A percentile compares a stretch with the other conserved stretches of the same genome.
Conservation (phyloP, 2,329 filamentous ascomycete species). For the Aspergillus texensis region DNA sequence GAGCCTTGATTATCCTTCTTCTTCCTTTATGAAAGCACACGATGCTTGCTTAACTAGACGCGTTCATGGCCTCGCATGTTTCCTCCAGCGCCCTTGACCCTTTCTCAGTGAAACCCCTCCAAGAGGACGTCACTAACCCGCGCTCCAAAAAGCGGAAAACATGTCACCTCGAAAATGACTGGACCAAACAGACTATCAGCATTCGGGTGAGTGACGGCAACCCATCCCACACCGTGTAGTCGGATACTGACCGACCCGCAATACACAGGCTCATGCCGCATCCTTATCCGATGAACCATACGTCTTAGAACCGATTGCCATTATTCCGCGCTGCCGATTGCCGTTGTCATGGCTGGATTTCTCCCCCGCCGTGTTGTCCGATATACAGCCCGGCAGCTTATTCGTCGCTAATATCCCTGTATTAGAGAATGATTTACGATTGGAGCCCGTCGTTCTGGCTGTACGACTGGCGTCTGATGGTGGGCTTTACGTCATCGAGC, state of each 20-base stretch:
- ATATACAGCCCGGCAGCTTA: conserved; percentile 37
- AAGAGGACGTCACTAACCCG: conserved; percentile 23
- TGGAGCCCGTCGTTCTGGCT: conserved; percentile 31
- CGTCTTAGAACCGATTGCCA: conserved; percentile 38
- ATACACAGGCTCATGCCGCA: conserved; percentile 36
- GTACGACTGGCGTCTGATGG: conserved; percentile 34
- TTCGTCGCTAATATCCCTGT: conserved; percentile 42
- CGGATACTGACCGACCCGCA: conserved; percentile 1
- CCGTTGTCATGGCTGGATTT: conserved; percentile 45
- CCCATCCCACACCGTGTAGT: neutral
- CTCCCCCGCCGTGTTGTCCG: conserved; percentile 24
- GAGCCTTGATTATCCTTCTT: neutral
- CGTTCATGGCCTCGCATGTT: conserved; percentile 42
- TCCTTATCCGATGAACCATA: conserved; percentile 39
- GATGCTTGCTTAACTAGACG: conserved; percentile 23
- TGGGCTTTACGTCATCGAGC: conserved; percentile 42
- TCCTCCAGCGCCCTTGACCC: conserved; percentile 36
- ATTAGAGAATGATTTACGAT: conserved; percentile 34
- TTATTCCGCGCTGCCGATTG: conserved; percentile 39
- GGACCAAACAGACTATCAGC: conserved; percentile 28
- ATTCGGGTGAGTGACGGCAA: conserved; percentile 34
- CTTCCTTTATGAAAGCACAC: conserved; percentile 2
- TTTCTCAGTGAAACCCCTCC: conserved; percentile 37
- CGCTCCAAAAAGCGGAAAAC: conserved; percentile 40
- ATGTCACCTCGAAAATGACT: conserved; percentile 19